Percentiles rank a stretch among this genome's conserved stretches.
These are phyloP conservation scores for Cutaneotrichosporon sp. DNA, from an alignment of 1,284 basidiomycete species.

Conservation along the genomic window DNA sequence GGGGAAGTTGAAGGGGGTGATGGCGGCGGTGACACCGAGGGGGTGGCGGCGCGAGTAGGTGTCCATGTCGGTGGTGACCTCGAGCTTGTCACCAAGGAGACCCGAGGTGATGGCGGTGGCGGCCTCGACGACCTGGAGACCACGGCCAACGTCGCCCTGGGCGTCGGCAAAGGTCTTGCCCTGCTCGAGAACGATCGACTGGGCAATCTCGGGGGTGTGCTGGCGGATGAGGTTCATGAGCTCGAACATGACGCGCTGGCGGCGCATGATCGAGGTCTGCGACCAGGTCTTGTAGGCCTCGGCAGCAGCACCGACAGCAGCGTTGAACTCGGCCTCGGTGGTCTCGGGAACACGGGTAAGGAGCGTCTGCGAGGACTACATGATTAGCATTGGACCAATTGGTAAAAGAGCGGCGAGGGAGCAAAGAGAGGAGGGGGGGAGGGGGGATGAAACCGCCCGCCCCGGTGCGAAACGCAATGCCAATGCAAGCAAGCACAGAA, in stretches of 20 bases:
- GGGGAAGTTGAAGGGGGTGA: constrained; percentile 84
- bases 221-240: constrained; percentile 76
- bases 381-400: neutral
- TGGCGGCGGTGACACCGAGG: constrained; percentile 65
- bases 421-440: no score
- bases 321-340: constrained; percentile 74
- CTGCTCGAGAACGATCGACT: constrained; percentile 76
- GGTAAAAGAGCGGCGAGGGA: neutral
- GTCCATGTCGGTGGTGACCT: constrained; percentile 97
- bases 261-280: constrained; percentile 74
- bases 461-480: neutral
- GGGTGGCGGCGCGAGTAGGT: constrained; percentile 59
- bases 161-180: constrained; percentile 89
- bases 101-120: constrained; percentile 79
- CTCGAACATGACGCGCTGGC: constrained; percentile 89
- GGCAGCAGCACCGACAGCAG: constrained; percentile 82
- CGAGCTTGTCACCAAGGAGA: constrained; percentile 84
- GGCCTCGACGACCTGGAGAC: constrained; percentile 83
- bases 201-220: constrained; percentile 61
- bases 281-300: constrained; percentile 89
- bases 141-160: constrained; percentile 89
- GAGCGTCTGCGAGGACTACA: constrained; percentile 45
- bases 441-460: no score
- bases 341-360: constrained; percentile 89
- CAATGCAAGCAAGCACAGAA: neutral